Base-by-base conservation (phyloP, 208 protist species). In the Crithidia brevicula region DNA sequence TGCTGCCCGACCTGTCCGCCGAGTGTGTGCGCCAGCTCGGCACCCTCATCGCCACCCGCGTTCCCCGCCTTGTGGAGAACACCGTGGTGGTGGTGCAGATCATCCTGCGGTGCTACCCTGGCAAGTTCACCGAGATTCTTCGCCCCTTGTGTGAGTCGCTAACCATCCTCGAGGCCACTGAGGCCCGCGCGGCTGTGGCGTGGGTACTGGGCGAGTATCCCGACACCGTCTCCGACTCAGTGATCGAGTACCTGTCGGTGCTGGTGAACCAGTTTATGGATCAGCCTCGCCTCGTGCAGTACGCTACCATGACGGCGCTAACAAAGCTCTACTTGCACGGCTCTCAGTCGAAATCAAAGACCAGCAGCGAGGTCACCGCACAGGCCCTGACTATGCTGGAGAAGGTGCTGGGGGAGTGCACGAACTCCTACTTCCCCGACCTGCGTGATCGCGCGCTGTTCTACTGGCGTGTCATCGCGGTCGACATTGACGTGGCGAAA, bases 131-230 rank as follows among this genome's bases (percentile, higher is more conserved):
- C 66, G 77, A 67, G 42, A 88, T 99, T 68, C 96, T 99, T 46
- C 82, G 71, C 13, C 92, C 81, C 18, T 74, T 99, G 22, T 99
- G 98, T 79, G 90, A 98, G 46, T 96, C 99, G 47, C 79, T 99
- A 6, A 96, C 98, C 46, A 87, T 94, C n/a, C 81, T 99, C 8
- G 93, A 98, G 68, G 89, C 98, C 58, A 91, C 96, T n/a, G 97
- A 99, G 72, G 96, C 98, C 3, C 98, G 98, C 69, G 90, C 88
- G 16, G 70, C 97, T 4, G 98, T 99, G 83, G 98, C 98, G 49
- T 99, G 98, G 98, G 98, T 99, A 67, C 90, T 99, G 43, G 98
- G 98, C 36, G 98, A 99, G 74, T 99, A 99, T 71, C 86, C 94
- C 2, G 86, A 96, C 36, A 80, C 81, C 38, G 97, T 99, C 51